Evolutionary conservation across 345 rosid genomes (phyloP), one percentile per base, ranked within the genome.

Genomic region (Cardiospermum halicacabum): DNA sequence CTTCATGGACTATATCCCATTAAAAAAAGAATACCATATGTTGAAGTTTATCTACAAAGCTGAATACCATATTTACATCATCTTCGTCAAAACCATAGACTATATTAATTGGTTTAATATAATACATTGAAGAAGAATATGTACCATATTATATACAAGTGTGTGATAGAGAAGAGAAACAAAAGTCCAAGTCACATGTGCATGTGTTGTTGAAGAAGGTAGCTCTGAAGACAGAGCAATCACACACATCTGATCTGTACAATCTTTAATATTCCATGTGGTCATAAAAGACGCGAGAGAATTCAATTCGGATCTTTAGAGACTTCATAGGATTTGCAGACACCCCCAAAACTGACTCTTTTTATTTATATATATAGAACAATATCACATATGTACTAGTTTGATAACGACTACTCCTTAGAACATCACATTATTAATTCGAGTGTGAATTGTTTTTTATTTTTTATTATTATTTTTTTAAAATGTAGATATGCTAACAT

Each of bases 281-380:
- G 64, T 42, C 62, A 43, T 69, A 43, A 61, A 65, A 74, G 59
- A 66, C 48, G 69, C 39, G 32, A 37, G 56, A 69, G 65, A 75
- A 63, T 59, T 57, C 53, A 53, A 71, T 68, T 69, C 6, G 71
- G 32, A 61, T 66, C 39, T 69, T 62, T 62, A 53, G 60, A 55
- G 60, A n/a, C n/a, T 56, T 58, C 37, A 48, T 25, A 18, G 67
- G 62, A 64, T 62, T 69, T 66, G 69, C 51, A 43, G 22, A 8
- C 22, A 43, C 49, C 49, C 49, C 43, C 49, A 5, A 11, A 15
- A 65, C 47, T 71, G 0, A 10, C 62, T 58, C 24, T 34, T 5
- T 24, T 34, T 1, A 34, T n/a, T n/a, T n/a, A n/a, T n/a, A n/a
- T n/a, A n/a, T 26, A 31, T 5, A 47, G 68, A 68, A 54, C 19